phyloP scores from a whole-genome alignment of 371 early-diverging fungal genomes.

The Syncephalastrum monosporum region DNA sequence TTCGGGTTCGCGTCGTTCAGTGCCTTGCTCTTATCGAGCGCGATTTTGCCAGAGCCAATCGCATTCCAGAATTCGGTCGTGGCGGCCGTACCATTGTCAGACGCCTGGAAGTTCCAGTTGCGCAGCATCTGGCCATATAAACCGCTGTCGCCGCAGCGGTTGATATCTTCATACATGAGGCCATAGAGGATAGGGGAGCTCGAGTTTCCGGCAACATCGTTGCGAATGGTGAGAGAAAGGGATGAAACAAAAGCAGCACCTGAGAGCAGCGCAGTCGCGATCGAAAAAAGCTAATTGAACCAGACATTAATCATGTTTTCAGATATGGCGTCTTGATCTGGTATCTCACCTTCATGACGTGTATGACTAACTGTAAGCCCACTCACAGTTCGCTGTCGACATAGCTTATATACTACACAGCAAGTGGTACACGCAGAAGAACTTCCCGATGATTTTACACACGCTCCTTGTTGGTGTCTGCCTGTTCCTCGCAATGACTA shows the following conservation, averaged over 20 bases:
- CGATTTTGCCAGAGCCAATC: conserved; percentile 7
- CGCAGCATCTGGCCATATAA: conserved; percentile 22
- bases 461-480: too few species aligned
- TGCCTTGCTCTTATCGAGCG: conserved; percentile 1
- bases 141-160: conserved; percentile 24
- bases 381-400: too few species aligned
- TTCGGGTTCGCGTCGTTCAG: conserved; percentile 18
- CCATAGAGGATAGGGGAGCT: conserved; percentile 23
- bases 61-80: conserved; percentile 12
- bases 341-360: too few species aligned
- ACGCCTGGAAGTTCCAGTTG: conserved; percentile 21
- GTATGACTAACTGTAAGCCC: too few species aligned
- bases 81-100: conserved; percentile 14
- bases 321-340: too few species aligned
- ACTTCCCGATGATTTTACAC: too few species aligned
- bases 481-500: too few species aligned
- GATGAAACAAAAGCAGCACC: conserved; percentile 3
- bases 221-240: conserved; percentile 20
- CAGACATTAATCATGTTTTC: too few species aligned
- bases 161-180: conserved; percentile 29
- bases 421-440: too few species aligned
- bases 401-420: too few species aligned
- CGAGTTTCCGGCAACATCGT: conserved; percentile 24
- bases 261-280: too few species aligned
- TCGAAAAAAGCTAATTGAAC: too few species aligned